Percentiles rank a stretch among this genome's conserved stretches.
These are phyloP conservation scores for Raffaelea albimanens DNA, from an alignment of 2,329 filamentous ascomycete genomes.

Conservation along the genomic window DNA sequence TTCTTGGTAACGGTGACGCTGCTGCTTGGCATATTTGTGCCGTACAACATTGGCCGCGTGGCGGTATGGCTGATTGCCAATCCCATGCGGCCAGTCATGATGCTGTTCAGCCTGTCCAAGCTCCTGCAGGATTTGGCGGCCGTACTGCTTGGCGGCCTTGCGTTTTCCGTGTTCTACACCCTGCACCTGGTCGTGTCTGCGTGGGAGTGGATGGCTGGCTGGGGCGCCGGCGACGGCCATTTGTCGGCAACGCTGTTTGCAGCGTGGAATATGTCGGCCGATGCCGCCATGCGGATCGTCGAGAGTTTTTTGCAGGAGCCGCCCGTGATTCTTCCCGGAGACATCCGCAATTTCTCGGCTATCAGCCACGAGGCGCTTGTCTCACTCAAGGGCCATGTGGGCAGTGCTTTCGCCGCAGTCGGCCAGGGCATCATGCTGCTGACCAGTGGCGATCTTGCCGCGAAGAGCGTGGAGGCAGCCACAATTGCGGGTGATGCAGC, in stretches of 20 bases:
- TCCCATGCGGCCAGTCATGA: slow-evolving; percentile 64
- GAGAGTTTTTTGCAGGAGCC: slow-evolving; percentile 41
- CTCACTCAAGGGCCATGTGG: slow-evolving; percentile 45
- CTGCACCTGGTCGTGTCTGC: slow-evolving; percentile 30
- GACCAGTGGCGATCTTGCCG: slow-evolving; percentile 30
- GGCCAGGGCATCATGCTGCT: slow-evolving; percentile 32
- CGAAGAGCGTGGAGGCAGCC: slow-evolving; percentile 17
- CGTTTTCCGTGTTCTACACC: slow-evolving; percentile 24
- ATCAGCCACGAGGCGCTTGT: slow-evolving; percentile 63
- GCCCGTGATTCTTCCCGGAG: slow-evolving; percentile 41
- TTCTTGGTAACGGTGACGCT: slow-evolving; percentile 84
- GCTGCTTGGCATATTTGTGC: slow-evolving; percentile 75
- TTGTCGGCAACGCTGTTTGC: slow-evolving; percentile 12
- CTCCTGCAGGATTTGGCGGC: slow-evolving; percentile 67
- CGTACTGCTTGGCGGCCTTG: slow-evolving; percentile 50
- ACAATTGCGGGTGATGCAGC: slow-evolving; percentile 10
- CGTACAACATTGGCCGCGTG: slow-evolving; percentile 84
- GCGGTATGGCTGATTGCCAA: slow-evolving; percentile 72
- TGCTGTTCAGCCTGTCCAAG: slow-evolving; percentile 66
- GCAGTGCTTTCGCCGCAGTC: slow-evolving; percentile 27
- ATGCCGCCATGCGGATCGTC: slow-evolving; percentile 36
- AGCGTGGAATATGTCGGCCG: slow-evolving; percentile 32
- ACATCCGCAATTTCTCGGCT: slow-evolving; percentile 69
- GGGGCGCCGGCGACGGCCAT: slow-evolving; percentile 5
- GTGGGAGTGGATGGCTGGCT: slow-evolving; percentile 23